Percentiles rank a stretch among this genome's conserved stretches.
Evolutionary conservation across 257 asterid species (phyloP).

Genomic region (Buddleja alternifolia): DNA sequence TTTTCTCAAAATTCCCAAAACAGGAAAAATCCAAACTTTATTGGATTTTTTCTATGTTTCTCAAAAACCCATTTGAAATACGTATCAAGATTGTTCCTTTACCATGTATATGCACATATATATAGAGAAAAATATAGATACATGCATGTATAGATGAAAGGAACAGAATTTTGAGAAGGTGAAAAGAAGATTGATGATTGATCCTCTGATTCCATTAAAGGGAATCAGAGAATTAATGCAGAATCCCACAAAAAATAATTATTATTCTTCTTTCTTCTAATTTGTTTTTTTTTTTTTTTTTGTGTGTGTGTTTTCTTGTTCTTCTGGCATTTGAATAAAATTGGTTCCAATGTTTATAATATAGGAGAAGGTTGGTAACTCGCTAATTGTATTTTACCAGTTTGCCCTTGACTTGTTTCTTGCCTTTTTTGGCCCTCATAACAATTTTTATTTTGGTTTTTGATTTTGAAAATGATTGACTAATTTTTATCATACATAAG

Average conservation of each 20-base stretch:
- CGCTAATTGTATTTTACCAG: constrained; percentile 28
- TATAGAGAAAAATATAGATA: constrained; percentile 17
- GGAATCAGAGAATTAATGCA: constrained; percentile 83
- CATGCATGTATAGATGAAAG: constrained; percentile 7
- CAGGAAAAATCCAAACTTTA: constrained; percentile 36
- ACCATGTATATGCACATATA: constrained; percentile 26
- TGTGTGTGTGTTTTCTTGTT: constrained; percentile 13
- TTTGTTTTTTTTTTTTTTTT: neutral
- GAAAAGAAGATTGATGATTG: constrained; percentile 36
- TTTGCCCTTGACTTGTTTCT: constrained; percentile 22
- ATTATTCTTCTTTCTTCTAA: no score
- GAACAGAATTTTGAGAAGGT: constrained; percentile 36
- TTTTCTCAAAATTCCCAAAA: constrained; percentile 19
- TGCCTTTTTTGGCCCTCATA: constrained; percentile 4
- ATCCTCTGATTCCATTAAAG: constrained; percentile 69
- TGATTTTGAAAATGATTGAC: constrained; percentile 8
- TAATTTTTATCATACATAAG: neutral
- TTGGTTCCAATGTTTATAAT: constrained; percentile 37
- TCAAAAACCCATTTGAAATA: constrained; percentile 35
- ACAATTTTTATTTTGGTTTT: neutral
- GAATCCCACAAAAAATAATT: constrained; percentile 24
- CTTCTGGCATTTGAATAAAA: constrained; percentile 40
- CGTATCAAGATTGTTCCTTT: constrained; percentile 23
- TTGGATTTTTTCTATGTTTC: neutral
- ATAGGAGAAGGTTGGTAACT: constrained; percentile 30